Conservation (phyloP, 805 yeast species). For the Kodamaea leandrae region DNA sequence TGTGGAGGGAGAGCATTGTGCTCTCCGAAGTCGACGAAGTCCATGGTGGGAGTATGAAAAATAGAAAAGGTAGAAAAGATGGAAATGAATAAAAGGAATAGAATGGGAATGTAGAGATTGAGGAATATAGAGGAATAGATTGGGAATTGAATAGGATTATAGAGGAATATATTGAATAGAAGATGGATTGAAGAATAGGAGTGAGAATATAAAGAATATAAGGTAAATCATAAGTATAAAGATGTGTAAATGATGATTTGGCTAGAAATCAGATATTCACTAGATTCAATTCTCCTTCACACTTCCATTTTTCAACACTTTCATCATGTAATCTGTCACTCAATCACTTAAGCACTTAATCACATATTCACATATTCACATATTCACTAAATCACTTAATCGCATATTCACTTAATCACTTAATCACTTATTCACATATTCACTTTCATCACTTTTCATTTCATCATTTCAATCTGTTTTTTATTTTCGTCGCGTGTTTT, state of each 20-base stretch:
- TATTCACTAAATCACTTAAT: too few relatives aligned
- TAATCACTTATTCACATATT: too few relatives aligned
- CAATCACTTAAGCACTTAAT: too few relatives aligned
- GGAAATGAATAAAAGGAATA: constrained; percentile 7
- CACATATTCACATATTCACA: too few relatives aligned
- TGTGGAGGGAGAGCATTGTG: constrained; percentile 37
- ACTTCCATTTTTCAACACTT: too few relatives aligned
- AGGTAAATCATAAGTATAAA: too few relatives aligned
- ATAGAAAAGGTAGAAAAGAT: constrained; percentile 12
- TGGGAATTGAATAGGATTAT: constrained; percentile 1
- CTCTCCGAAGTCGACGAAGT: constrained; percentile 40
- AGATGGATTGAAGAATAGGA: not conserved
- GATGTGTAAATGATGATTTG: too few relatives aligned
- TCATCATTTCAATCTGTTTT: too few relatives aligned
- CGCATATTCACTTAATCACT: too few relatives aligned
- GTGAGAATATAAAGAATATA: not conserved
- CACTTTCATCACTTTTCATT: too few relatives aligned
- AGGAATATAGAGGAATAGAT: not conserved
- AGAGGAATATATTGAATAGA: not conserved
- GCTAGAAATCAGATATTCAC: too few relatives aligned
- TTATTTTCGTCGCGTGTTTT: constrained; percentile 2
- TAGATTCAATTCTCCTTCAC: not conserved
- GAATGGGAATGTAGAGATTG: not conserved
- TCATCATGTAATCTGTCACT: too few relatives aligned
- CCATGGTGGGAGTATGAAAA: constrained; percentile 24